A percentile compares a stretch with the other conserved stretches of the same genome.
phyloP scores from a whole-genome alignment of 768 basidiomycete genomes.

The Pleurotus platypus region DNA sequence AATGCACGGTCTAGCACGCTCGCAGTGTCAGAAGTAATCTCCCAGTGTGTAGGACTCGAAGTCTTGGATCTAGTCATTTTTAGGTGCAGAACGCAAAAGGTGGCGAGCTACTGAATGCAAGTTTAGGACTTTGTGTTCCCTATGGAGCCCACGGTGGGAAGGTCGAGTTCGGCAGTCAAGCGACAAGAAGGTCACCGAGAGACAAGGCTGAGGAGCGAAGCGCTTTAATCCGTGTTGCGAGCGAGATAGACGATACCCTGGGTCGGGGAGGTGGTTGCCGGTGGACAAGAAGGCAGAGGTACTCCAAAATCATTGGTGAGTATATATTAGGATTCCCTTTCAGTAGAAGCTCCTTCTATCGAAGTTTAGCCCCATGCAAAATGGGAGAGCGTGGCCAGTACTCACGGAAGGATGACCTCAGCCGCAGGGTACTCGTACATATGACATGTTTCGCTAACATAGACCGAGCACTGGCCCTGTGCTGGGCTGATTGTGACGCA shows the following conservation, averaged over 20 bases:
- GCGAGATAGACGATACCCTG: background rate
- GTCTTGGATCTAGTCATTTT: conserved; percentile 4
- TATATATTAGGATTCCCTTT: background rate
- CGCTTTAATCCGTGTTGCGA: background rate
- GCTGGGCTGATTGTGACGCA: background rate
- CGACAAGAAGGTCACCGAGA: background rate
- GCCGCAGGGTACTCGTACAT: background rate
- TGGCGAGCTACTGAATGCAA: background rate
- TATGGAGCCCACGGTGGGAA: background rate
- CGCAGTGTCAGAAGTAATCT: background rate
- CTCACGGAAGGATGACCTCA: background rate
- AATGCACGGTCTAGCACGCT: background rate
- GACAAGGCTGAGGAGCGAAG: background rate
- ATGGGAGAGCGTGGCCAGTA: background rate
- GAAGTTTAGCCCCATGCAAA: background rate
- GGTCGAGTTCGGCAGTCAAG: background rate
- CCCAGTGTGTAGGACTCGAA: conserved; percentile 2
- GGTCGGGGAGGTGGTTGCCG: background rate
- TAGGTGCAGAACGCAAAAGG: background rate
- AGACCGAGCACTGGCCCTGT: background rate
- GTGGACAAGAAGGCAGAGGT: background rate
- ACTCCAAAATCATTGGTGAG: background rate
- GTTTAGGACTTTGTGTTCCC: background rate
- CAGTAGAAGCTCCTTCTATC: background rate
- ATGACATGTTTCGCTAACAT: background rate